Conservation (phyloP, 768 basidiomycete genomes). For the Kwoniella sp. region DNA sequence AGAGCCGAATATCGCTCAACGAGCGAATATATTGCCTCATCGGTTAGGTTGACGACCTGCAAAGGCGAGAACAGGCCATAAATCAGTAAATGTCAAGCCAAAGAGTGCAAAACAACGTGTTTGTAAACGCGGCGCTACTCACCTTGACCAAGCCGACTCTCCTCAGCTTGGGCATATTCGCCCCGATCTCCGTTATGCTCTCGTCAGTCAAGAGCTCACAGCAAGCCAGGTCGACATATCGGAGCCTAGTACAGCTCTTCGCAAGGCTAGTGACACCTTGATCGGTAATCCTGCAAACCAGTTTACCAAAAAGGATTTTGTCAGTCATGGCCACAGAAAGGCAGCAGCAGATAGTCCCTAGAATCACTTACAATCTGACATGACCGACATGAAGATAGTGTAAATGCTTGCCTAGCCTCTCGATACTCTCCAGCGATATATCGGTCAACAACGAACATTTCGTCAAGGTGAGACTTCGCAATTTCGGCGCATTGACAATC, state of each 20-base stretch:
- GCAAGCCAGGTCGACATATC: slow-evolving; percentile 96
- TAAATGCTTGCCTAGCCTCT: slow-evolving; percentile 82
- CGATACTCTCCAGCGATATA: slow-evolving; percentile 77
- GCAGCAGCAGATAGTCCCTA: too few relatives aligned
- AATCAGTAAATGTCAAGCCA: not conserved
- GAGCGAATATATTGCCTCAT: slow-evolving; percentile 86
- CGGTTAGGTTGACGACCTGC: slow-evolving; percentile 78
- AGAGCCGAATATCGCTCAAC: slow-evolving; percentile 81
- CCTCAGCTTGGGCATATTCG: slow-evolving; percentile 77
- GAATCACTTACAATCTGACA: slow-evolving; percentile 60
- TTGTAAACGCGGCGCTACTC: slow-evolving; percentile 23
- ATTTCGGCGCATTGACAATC: slow-evolving; percentile 74
- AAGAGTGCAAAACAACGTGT: too few relatives aligned
- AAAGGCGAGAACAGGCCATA: not conserved
- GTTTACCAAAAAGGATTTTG: not conserved
- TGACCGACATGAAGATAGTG: slow-evolving; percentile 97
- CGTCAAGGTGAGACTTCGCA: slow-evolving; percentile 81
- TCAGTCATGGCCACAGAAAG: not conserved
- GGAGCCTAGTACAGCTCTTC: slow-evolving; percentile 78
- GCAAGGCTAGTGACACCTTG: slow-evolving; percentile 80
- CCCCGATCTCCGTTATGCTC: slow-evolving; percentile 87
- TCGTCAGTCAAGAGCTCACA: slow-evolving; percentile 86
- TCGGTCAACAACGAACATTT: slow-evolving; percentile 82
- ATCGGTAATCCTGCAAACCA: slow-evolving; percentile 72
- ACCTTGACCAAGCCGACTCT: slow-evolving; percentile 91